Percentiles rank a stretch among this genome's conserved stretches.
Evolutionary conservation across 192 early-diverging fungal species (phyloP).

Genomic region (Funneliformis mosseae): DNA sequence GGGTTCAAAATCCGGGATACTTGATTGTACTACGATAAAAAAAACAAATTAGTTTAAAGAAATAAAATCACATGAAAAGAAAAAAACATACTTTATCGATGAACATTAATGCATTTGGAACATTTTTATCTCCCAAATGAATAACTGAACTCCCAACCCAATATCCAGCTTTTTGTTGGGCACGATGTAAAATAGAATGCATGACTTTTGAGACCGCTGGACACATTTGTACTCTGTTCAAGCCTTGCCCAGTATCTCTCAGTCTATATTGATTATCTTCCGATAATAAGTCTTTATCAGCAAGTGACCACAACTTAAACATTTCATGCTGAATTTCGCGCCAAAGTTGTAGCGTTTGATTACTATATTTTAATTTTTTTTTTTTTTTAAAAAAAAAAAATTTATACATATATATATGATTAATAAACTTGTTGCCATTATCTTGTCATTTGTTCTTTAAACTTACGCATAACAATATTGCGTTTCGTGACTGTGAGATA

Average conservation of each 20-base stretch:
- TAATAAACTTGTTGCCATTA: not conserved
- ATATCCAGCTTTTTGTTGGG: slow-evolving; percentile 77
- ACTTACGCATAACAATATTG: slow-evolving; percentile 87
- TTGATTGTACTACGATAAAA: slow-evolving; percentile 83
- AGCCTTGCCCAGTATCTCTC: slow-evolving; percentile 95
- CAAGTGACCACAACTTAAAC: slow-evolving; percentile 93
- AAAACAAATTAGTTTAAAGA: not conserved
- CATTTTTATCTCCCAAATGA: slow-evolving; percentile 97
- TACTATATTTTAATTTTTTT: slow-evolving; percentile 15
- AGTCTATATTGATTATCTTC: slow-evolving; percentile 79
- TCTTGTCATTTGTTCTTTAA: not conserved
- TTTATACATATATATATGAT: not conserved
- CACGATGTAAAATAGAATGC: slow-evolving; percentile 87
- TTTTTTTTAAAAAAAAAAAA: slow-evolving; percentile 25
- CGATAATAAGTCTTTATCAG: slow-evolving; percentile 85
- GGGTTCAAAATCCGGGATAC: slow-evolving; percentile 95
- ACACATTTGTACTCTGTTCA: slow-evolving; percentile 92
- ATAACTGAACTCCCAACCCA: slow-evolving; percentile 98
- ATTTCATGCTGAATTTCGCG: slow-evolving; percentile 96
- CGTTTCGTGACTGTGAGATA: slow-evolving; percentile 89
- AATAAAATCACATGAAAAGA: not conserved
- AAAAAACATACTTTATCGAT: slow-evolving; percentile 73
- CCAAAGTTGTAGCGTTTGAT: slow-evolving; percentile 94
- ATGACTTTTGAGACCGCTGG: slow-evolving; percentile 81
- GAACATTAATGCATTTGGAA: slow-evolving; percentile 97